Percentiles rank a stretch among this genome's conserved stretches.
These are phyloP conservation scores for Nicotiana obtusifolia DNA, from an alignment of 257 asterid genomes.

Conservation along the genomic window DNA sequence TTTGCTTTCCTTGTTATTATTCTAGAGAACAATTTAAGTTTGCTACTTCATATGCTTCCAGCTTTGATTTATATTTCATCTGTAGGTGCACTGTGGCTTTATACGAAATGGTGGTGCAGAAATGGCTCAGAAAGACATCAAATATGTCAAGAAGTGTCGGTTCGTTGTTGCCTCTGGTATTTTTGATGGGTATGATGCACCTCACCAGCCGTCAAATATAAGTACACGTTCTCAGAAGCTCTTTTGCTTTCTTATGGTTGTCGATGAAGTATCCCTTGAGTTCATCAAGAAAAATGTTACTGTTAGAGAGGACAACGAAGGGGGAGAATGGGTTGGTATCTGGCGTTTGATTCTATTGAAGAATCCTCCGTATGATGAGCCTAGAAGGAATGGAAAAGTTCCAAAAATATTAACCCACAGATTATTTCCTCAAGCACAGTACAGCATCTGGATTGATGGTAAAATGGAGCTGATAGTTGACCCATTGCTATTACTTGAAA, in stretches of 20 bases:
- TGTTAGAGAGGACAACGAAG: conserved; percentile 65
- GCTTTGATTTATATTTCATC: conserved; percentile 6
- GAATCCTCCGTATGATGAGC: conserved; percentile 94
- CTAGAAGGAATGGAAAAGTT: conserved; percentile 97
- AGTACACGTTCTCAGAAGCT: conserved; percentile 63
- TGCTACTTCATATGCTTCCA: conserved; percentile 1
- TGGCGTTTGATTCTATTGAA: conserved; percentile 87
- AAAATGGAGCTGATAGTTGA: conserved; percentile 98
- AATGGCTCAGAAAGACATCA: conserved; percentile 59
- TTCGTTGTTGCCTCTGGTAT: conserved; percentile 97
- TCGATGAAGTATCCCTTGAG: conserved; percentile 80
- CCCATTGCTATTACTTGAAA: conserved; percentile 86
- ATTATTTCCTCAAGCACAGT: conserved; percentile 82
- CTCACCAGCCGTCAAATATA: conserved; percentile 84
- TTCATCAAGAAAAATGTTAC: conserved; percentile 62
- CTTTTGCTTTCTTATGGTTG: conserved; percentile 93
- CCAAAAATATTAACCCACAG: conserved; percentile 96
- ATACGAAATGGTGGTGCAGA: conserved; percentile 87
- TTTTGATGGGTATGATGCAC: conserved; percentile 89
- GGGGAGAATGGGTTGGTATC: conserved; percentile 89
- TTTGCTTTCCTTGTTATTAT: neutral
- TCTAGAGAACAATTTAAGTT: neutral
- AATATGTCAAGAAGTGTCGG: conserved; percentile 62
- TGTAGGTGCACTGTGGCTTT: conserved; percentile 96
- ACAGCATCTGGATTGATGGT: conserved; percentile 99